A percentile compares a stretch with the other conserved stretches of the same genome.
phyloP scores from a whole-genome alignment of 2,329 filamentous ascomycete genomes.

The Colletotrichum kahawae region DNA sequence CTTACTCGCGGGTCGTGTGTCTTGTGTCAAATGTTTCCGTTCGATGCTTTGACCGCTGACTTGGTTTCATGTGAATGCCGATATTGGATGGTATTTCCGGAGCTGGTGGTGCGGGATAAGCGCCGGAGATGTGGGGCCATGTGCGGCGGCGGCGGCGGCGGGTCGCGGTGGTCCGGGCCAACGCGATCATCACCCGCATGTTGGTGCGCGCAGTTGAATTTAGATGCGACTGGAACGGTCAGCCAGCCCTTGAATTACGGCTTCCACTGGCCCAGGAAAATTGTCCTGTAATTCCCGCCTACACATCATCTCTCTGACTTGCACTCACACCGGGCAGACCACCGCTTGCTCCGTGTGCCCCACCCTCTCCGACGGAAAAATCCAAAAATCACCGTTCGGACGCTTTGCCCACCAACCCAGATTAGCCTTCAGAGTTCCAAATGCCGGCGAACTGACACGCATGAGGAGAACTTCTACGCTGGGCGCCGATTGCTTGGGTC shows the following conservation, averaged over 20 bases:
- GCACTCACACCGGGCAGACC: not conserved
- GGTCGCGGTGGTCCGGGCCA: not conserved
- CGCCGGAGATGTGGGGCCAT: not conserved
- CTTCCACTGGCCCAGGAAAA: not conserved
- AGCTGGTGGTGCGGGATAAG: not conserved
- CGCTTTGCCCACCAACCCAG: not conserved
- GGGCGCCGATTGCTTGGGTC: not conserved
- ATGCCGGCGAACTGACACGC: not conserved
- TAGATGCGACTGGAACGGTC: not conserved
- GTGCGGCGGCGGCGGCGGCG: not conserved
- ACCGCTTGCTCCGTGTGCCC: conserved; percentile 3
- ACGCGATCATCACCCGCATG: not conserved
- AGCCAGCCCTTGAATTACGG: not conserved
- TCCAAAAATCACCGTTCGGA: not conserved
- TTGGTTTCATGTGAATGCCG: not conserved
- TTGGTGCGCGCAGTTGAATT: not conserved
- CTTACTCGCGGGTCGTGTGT: not conserved
- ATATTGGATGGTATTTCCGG: not conserved
- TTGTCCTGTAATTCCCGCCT: not conserved
- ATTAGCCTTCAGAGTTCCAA: not conserved
- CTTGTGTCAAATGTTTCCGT: not conserved
- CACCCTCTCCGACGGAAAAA: not conserved
- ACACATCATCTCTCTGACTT: not conserved
- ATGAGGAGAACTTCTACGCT: not conserved
- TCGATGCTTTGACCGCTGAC: not conserved